A percentile compares a stretch with the other conserved stretches of the same genome.
phyloP scores from a whole-genome alignment of 2,329 filamentous ascomycete species.

The Corinectria fuckeliana region DNA sequence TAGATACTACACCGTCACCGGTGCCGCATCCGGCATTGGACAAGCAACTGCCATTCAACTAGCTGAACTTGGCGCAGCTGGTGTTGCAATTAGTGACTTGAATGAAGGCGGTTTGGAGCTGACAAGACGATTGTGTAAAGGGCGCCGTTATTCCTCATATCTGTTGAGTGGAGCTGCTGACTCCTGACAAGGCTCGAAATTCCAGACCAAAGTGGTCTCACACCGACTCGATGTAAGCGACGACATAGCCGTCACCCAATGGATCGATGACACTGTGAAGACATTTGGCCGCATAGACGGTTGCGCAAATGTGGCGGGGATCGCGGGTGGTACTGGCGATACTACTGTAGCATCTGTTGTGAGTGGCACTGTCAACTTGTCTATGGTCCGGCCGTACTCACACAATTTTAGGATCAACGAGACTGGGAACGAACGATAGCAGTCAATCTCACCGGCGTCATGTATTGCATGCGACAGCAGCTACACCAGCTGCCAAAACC shows the following conservation, averaged over 20 bases:
- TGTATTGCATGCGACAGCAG: not conserved
- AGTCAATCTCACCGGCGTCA: not conserved
- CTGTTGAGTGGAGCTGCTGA: not conserved
- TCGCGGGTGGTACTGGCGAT: not conserved
- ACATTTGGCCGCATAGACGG: not conserved
- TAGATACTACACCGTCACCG: not conserved
- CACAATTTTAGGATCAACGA: not conserved
- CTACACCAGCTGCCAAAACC: not conserved
- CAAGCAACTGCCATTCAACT: not conserved
- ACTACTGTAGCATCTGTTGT: not conserved
- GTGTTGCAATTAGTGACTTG: not conserved
- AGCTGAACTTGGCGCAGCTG: not conserved
- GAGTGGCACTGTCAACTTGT: not conserved
- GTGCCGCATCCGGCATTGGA: not conserved
- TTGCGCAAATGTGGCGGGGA: not conserved
- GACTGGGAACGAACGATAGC: not conserved
- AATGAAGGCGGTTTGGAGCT: not conserved
- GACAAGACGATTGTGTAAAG: not conserved
- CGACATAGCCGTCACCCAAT: not conserved
- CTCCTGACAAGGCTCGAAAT: too few species aligned
- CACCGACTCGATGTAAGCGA: not conserved
- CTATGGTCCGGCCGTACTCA: too few species aligned
- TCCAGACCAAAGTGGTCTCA: not conserved
- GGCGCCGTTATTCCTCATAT: not conserved
- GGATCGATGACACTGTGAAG: not conserved